Evolutionary conservation across 2,329 filamentous ascomycete genomes (phyloP), one percentile per base, ranked within the genome.

Genomic region (Phyllosticta ampelicida): DNA sequence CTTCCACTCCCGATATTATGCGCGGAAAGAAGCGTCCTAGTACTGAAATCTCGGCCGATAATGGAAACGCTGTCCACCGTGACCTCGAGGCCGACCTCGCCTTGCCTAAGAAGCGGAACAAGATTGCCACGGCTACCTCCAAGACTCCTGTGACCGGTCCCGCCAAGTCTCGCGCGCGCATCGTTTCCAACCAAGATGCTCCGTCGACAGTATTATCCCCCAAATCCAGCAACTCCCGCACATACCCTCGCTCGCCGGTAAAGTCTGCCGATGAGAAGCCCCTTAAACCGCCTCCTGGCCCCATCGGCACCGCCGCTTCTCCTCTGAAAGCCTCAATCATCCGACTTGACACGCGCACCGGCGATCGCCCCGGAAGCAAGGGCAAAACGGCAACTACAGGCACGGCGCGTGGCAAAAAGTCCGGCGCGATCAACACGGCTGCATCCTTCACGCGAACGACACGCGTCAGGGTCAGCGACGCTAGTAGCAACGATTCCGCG

Each of bases 181-280:
- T 66, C 18, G 64, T 63, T 9, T 70, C 71, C 5, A 65, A 67
- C 36, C 69, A 70, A 63, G 62, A 64, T 21, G 59, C 62, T 9
- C 71, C 81, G 61, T 74, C 78, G 54, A 79, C 86, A 70, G 80
- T 95, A 44, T 78, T 95, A 2, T 95, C 90, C 1, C 90, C 90
- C 1, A 86, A 88, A 55, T 91, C 89, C 0, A 86, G 86, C 60
- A 95, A 95, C 68, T 87, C 87, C 5, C 84, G 88, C 55, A 79
- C 87, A 16, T 75, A 81, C 20, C 81, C 81, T 19, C 80, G 83
- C 53, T 81, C 80, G 1, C 80, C 79, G 1, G 66, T 79, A 58
- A 78, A 66, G 70, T 44, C 63, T 29, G 60, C 63, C 6, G 81
- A 55, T 20, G 52, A 54, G 49, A 54, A 58, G 36, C 21, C 82